Percentiles rank a stretch among this genome's conserved stretches.
phyloP scores from a whole-genome alignment of 2,329 filamentous ascomycete species.

The Thermothelomyces thermophilus region DNA sequence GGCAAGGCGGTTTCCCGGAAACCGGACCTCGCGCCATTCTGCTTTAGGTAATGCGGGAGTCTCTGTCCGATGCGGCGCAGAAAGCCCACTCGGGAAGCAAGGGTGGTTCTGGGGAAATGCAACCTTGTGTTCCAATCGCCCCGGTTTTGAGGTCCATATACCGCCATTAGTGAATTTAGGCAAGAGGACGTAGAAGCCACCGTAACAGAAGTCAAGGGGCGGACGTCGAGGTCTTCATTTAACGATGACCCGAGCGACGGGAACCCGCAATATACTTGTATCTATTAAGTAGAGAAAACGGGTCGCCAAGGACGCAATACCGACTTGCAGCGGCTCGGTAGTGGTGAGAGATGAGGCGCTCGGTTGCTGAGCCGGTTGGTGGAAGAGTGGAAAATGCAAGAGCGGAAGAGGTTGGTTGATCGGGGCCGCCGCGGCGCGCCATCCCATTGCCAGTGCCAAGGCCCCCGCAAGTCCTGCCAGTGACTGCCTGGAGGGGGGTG shows the following conservation, averaged over 20 bases:
- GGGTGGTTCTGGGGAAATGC: slow-evolving; percentile 18
- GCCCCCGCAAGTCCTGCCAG: too few relatives aligned
- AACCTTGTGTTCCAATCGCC: slow-evolving; percentile 16
- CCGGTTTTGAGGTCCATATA: neutral
- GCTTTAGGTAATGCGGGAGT: slow-evolving; percentile 13
- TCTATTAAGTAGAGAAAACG: too few relatives aligned
- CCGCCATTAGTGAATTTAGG: slow-evolving; percentile 9
- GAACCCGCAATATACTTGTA: slow-evolving; percentile 22
- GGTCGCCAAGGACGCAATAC: slow-evolving; percentile 15
- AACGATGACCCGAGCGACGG: slow-evolving; percentile 14
- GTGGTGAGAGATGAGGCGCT: neutral
- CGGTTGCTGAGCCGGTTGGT: neutral
- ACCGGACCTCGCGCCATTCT: slow-evolving; percentile 2
- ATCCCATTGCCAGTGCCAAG: too few relatives aligned
- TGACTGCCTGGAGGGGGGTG: too few relatives aligned
- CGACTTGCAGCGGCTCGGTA: slow-evolving; percentile 18
- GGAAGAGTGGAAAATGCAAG: neutral
- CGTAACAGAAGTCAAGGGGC: neutral
- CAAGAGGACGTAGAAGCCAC: slow-evolving; percentile 5
- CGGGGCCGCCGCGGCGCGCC: too few relatives aligned
- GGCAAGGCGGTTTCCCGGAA: slow-evolving; percentile 10
- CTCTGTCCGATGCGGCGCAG: slow-evolving; percentile 18
- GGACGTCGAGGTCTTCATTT: neutral
- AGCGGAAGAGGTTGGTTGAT: neutral
- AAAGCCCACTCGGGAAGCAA: neutral